Percentiles rank a stretch among this genome's conserved stretches.
phyloP scores from a whole-genome alignment of 805 yeast species.

The Metschnikowia borealis region DNA sequence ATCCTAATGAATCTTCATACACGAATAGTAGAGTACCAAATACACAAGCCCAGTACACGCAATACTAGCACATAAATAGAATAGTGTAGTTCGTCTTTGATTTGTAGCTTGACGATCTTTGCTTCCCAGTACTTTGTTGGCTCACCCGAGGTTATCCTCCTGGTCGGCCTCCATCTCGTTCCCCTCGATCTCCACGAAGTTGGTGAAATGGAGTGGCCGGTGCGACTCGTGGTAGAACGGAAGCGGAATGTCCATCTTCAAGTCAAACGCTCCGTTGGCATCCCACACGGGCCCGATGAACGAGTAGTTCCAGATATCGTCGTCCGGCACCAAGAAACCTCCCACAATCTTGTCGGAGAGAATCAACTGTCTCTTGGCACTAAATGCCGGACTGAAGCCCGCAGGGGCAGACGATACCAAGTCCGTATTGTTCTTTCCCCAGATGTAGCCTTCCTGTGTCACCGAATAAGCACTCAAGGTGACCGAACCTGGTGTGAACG shows the following conservation, averaged over 20 bases:
- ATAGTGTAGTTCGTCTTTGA: too few relatives aligned
- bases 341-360: constrained; percentile 77
- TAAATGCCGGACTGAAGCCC: constrained; percentile 62
- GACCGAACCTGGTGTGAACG: constrained; percentile 81
- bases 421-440: constrained; percentile 72
- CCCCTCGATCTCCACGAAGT: constrained; percentile 65
- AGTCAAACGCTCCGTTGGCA: constrained; percentile 50
- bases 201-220: constrained; percentile 81
- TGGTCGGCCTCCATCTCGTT: constrained; percentile 60
- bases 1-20: too few relatives aligned
- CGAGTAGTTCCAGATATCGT: constrained; percentile 84
- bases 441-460: constrained; percentile 60
- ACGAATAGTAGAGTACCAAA: too few relatives aligned
- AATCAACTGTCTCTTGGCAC: constrained; percentile 61
- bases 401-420: constrained; percentile 52
- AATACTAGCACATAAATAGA: too few relatives aligned
- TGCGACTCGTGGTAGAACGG: constrained; percentile 83
- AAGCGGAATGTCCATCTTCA: constrained; percentile 76
- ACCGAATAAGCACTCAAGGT: constrained; percentile 65
- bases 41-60: too few relatives aligned
- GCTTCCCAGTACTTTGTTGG: too few relatives aligned
- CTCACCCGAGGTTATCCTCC: constrained; percentile 42
- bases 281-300: constrained; percentile 86
- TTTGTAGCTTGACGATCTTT: too few relatives aligned
- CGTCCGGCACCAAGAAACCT: constrained; percentile 79